Percentiles rank a stretch among this genome's conserved stretches.
Evolutionary conservation across 176 grass and related monocot genomes (phyloP).

Genomic region (Elymus sibiricus): DNA sequence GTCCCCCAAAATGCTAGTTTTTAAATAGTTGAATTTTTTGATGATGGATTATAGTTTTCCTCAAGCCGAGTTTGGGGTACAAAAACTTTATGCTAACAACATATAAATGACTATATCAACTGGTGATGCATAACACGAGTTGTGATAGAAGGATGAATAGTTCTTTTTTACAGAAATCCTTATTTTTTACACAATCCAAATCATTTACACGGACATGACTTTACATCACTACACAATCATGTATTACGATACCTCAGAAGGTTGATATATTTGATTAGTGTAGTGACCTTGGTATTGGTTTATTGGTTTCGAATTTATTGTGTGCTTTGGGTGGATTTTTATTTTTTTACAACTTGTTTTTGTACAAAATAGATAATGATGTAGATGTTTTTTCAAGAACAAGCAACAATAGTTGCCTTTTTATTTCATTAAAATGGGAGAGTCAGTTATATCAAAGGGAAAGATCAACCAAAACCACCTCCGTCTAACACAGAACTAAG

Average conservation of each 20-base stretch:
- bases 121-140: slow-evolving; percentile 17
- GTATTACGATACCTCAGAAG: slow-evolving; percentile 19
- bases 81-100: slow-evolving; percentile 82
- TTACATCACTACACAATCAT: slow-evolving; percentile 22
- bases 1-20: no score
- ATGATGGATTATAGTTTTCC: no score
- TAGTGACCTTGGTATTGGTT: slow-evolving; percentile 7
- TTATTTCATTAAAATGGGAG: no score
- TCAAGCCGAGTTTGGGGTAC: background rate
- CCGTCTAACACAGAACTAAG: no score
- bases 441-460: no score
- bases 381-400: no score
- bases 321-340: no score
- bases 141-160: slow-evolving; percentile 39
- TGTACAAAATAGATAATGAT: no score
- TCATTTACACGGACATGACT: slow-evolving; percentile 39
- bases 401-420: no score
- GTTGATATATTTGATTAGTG: slow-evolving; percentile 17
- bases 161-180: background rate
- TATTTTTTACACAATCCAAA: slow-evolving; percentile 48
- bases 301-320: background rate
- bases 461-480: no score
- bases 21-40: no score
- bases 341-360: no score
- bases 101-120: slow-evolving; percentile 58